These are phyloP conservation scores for Dalechampia spathulata DNA, from an alignment of 441 rosid species.

Conservation along the genomic window DNA sequence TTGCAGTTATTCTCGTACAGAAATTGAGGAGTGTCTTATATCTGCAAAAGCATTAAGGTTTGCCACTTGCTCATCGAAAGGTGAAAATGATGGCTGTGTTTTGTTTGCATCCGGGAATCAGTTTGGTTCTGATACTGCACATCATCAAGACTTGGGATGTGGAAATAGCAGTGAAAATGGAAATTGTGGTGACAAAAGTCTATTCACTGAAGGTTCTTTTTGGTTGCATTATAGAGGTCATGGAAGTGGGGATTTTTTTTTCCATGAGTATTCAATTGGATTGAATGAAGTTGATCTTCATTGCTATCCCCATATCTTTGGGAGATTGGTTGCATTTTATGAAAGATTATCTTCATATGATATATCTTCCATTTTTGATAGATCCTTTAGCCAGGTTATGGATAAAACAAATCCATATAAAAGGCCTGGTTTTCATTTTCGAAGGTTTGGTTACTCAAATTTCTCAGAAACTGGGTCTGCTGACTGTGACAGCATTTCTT, in stretches of 20 bases:
- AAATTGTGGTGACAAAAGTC: slow-evolving; percentile 17
- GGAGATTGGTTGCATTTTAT: slow-evolving; percentile 47
- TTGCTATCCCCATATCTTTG: slow-evolving; percentile 66
- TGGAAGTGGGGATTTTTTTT: slow-evolving; percentile 25
- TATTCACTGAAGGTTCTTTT: slow-evolving; percentile 39
- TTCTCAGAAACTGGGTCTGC: slow-evolving; percentile 47
- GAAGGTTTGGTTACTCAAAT: slow-evolving; percentile 78
- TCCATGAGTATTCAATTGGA: slow-evolving; percentile 35
- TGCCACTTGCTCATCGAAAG: slow-evolving; percentile 29
- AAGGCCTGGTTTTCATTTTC: slow-evolving; percentile 38
- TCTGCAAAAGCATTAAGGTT: slow-evolving; percentile 44
- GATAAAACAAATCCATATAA: slow-evolving; percentile 25
- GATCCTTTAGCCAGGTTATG: slow-evolving; percentile 18
- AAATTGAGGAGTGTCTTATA: slow-evolving; percentile 46
- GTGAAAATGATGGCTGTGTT: slow-evolving; percentile 34
- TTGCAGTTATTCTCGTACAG: slow-evolving; percentile 58
- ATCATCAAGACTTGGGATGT: slow-evolving; percentile 30
- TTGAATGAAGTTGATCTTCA: slow-evolving; percentile 74
- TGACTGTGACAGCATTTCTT: slow-evolving; percentile 46
- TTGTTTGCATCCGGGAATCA: slow-evolving; percentile 51
- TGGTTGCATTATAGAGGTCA: slow-evolving; percentile 48
- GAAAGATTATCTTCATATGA: slow-evolving; percentile 42
- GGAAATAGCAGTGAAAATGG: slow-evolving; percentile 21
- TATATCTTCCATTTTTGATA: slow-evolving; percentile 23
- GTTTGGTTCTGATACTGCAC: slow-evolving; percentile 26